Evolutionary conservation across 2,329 filamentous ascomycete genomes (phyloP), one percentile per base, ranked within the genome.

Genomic region (Achaetomium macrosporum): DNA sequence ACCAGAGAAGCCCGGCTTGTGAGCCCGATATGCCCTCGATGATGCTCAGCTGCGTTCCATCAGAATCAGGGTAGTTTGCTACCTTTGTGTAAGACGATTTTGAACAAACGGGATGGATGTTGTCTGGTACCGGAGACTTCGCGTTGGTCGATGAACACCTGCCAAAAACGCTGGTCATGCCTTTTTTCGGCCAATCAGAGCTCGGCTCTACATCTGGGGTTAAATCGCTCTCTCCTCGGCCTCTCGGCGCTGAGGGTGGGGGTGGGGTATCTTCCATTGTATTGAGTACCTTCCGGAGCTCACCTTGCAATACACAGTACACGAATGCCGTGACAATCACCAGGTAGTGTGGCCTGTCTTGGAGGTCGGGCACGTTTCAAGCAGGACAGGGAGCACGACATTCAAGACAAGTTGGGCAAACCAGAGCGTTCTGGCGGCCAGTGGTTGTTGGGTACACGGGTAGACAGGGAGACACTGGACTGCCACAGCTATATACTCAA

Each of bases 211-310:
- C n/a, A 42, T 15, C 31, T 31, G 19, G 20, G 42, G 30, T 29
- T 25, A 13, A 49, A 37, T 51, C 43, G 39, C 45, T 42, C 40
- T 47, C 39, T 37, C 33, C 52, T 57, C 50, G 53, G 50, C 47
- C 50, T 43, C 50, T 59, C 50, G 50, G 55, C 50, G 57, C 30
- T 49, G 49, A 40, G 25, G 25, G 57, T 57, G 55, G 55, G 53
- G 55, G 55, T 48, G 53, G 55, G 47, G 37, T 43, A 46, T 45
- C 41, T 46, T 43, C 37, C 52, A 39, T 20, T 19, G 16, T 25
- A 15, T 39, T 37, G 40, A 29, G 12, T 12, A 20, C 35, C 40
- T 30, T 25, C 13, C 9, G 19, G 5, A 15, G 25, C n/a, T 3
- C 13, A 10, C 33, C 33, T 36, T 33, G 12, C 30, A 7, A 8